Evolutionary conservation across 78 protist genomes (phyloP).

Genomic region (Cyanophora paradoxa): DNA sequence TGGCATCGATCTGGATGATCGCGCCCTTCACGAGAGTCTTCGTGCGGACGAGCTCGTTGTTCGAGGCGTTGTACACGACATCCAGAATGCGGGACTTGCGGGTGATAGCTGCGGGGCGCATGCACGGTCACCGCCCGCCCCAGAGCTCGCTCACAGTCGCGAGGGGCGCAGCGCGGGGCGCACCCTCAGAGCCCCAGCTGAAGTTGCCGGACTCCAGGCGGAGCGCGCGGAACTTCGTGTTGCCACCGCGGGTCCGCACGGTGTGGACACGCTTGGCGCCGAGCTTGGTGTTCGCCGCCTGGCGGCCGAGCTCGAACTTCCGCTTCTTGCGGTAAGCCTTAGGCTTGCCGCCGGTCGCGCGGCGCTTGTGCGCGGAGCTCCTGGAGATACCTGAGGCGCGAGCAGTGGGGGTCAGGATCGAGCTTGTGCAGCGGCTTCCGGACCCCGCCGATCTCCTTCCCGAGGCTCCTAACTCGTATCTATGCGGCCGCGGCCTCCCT

Average conservation of each 20-base stretch:
- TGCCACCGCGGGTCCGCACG: conserved; percentile 94
- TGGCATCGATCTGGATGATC: conserved; percentile 88
- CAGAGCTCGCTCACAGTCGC: no score
- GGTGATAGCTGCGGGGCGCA: no score
- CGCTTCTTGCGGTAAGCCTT: conserved; percentile 79
- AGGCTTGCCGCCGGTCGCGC: conserved; percentile 79
- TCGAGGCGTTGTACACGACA: conserved; percentile 97
- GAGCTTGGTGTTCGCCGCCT: conserved; percentile 90
- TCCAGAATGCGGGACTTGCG: conserved; percentile 84
- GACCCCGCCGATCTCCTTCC: not conserved
- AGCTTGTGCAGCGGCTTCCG: not conserved
- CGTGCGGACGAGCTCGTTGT: conserved; percentile 98
- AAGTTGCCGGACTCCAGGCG: conserved; percentile 97
- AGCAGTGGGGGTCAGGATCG: not conserved
- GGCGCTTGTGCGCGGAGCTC: conserved; percentile 78
- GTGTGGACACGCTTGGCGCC: conserved; percentile 71
- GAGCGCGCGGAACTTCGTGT: conserved; percentile 95
- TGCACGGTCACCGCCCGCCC: no score
- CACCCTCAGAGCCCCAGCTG: conserved; percentile 71
- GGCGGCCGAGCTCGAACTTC: conserved; percentile 91
- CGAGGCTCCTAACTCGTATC: not conserved
- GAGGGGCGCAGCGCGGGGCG: no score
- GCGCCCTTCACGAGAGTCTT: conserved; percentile 96
- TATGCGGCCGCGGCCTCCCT: not conserved
- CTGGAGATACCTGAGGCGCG: conserved; percentile 66